Evolutionary conservation across 2,329 filamentous ascomycete genomes (phyloP).

Genomic region (Xylaria hypoxylon): DNA sequence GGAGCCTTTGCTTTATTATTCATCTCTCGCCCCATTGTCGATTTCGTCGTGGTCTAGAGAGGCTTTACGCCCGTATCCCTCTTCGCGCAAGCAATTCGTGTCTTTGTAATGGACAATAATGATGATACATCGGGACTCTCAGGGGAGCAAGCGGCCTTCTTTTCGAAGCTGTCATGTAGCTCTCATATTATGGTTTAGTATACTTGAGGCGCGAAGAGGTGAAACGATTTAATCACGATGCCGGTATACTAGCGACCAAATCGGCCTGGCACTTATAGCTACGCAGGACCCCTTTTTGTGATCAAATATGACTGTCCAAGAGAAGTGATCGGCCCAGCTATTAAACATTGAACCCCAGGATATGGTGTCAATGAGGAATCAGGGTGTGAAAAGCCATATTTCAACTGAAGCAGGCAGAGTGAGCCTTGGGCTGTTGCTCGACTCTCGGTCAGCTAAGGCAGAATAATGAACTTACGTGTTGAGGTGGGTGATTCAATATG

Average conservation of each 20-base stretch:
- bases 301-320: no score
- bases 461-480: no score
- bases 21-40: background rate
- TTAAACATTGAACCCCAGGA: no score
- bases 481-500: no score
- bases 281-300: no score
- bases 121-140: background rate
- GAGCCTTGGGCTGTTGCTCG: no score
- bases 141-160: background rate
- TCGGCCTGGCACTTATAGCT: no score
- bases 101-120: background rate
- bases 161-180: background rate
- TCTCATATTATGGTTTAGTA: background rate
- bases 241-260: background rate
- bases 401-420: no score
- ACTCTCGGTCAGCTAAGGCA: no score
- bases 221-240: background rate
- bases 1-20: constrained; percentile 31
- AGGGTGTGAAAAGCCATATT: no score
- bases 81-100: background rate
- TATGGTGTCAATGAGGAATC: no score
- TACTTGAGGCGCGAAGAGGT: background rate
- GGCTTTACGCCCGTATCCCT: background rate
- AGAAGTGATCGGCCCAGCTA: no score
- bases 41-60: background rate